Conservation (phyloP, 768 basidiomycete genomes). For the Pleurotus tuber-regium region DNA sequence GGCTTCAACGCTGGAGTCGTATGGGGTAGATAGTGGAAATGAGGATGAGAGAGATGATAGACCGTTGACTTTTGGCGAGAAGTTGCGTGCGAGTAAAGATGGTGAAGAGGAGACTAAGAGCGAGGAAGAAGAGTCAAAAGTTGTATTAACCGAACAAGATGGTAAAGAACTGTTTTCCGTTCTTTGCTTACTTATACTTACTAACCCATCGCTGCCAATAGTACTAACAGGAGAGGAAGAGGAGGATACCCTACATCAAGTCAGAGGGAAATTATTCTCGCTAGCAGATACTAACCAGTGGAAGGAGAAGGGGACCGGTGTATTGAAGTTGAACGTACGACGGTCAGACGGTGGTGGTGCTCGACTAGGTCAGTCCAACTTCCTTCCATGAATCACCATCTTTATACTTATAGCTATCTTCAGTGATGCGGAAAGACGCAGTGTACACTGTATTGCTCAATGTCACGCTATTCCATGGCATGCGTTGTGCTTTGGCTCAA, state of each 20-base stretch:
- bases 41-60: constrained; percentile 48
- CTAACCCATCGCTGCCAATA: constrained; percentile 39
- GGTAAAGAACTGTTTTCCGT: constrained; percentile 37
- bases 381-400: background rate
- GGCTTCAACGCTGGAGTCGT: constrained; percentile 21
- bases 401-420: too few species aligned
- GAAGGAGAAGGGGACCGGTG: constrained; percentile 78
- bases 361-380: constrained; percentile 53
- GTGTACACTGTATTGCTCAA: constrained; percentile 75
- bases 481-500: constrained; percentile 69
- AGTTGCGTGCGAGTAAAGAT: constrained; percentile 59
- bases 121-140: constrained; percentile 47
- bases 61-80: constrained; percentile 57
- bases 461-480: constrained; percentile 73
- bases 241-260: constrained; percentile 73
- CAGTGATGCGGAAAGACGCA: constrained; percentile 87
- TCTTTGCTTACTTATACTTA: constrained; percentile 10
- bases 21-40: constrained; percentile 36
- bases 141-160: constrained; percentile 66
- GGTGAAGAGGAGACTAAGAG: constrained; percentile 50
- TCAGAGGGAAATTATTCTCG: constrained; percentile 72
- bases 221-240: constrained; percentile 73
- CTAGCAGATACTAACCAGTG: constrained; percentile 58
- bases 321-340: constrained; percentile 68
- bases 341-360: constrained; percentile 62